A percentile compares a stretch with the other conserved stretches of the same genome.
Evolutionary conservation across 2,329 filamentous ascomycete species (phyloP).

Genomic region (Beauveria australis): DNA sequence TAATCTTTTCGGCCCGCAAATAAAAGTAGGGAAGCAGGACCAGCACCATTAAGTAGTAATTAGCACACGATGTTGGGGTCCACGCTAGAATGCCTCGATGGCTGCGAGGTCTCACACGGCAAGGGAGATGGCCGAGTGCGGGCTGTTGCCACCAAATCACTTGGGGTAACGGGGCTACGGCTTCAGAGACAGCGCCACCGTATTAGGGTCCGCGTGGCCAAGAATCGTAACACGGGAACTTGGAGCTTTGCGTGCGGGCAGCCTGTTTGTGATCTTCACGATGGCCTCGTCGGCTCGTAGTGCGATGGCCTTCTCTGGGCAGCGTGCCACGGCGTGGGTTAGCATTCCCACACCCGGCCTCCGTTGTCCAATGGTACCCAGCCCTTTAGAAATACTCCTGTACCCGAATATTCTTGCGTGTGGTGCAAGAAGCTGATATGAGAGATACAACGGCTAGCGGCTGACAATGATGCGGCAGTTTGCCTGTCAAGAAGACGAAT

Average conservation of each 20-base stretch:
- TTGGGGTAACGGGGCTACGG: slow-evolving; percentile 3
- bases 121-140: slow-evolving; percentile 17
- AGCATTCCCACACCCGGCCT: not conserved
- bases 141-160: slow-evolving; percentile 5
- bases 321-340: not conserved
- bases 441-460: not conserved
- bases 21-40: slow-evolving; percentile 12
- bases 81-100: slow-evolving; percentile 11
- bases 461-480: not conserved
- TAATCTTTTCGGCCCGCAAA: slow-evolving; percentile 9
- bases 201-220: slow-evolving; percentile 2
- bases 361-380: not conserved
- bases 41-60: slow-evolving; percentile 16
- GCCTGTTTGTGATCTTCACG: slow-evolving; percentile 4
- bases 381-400: not conserved
- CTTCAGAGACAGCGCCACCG: slow-evolving; percentile 9
- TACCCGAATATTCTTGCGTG: not conserved
- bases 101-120: slow-evolving; percentile 19
- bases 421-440: not conserved
- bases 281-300: slow-evolving; percentile 8
- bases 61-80: slow-evolving; percentile 10
- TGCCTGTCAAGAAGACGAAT: not conserved
- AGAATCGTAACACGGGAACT: not conserved
- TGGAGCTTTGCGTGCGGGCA: not conserved
- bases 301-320: not conserved